Conservation (phyloP, 176 grass and related monocot genomes). For the Zoysia pacifica region DNA sequence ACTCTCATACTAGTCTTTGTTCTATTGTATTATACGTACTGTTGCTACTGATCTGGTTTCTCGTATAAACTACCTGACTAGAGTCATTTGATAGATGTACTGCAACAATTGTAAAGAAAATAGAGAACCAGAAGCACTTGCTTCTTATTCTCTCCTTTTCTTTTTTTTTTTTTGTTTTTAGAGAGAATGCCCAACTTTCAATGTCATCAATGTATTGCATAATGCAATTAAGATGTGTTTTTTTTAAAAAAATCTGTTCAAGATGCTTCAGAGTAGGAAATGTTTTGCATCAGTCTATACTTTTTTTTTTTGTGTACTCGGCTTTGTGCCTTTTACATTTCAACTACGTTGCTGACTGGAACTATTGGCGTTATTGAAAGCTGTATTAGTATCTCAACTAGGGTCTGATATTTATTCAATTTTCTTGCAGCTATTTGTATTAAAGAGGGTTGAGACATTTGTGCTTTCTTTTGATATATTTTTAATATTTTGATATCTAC, state of each 20-base stretch:
- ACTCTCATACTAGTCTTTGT: constrained; percentile 29
- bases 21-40: constrained; percentile 41
- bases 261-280: neutral
- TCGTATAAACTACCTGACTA: constrained; percentile 36
- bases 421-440: too few relatives aligned
- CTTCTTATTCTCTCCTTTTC: neutral
- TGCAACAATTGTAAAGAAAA: constrained; percentile 60
- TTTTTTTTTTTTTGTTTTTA: constrained; percentile 24
- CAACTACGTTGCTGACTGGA: too few relatives aligned
- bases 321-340: neutral
- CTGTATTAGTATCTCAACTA: too few relatives aligned
- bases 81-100: constrained; percentile 24
- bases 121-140: constrained; percentile 36
- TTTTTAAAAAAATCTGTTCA: neutral
- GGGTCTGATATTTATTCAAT: too few relatives aligned
- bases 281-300: neutral
- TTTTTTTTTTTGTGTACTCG: neutral
- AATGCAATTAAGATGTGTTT: constrained; percentile 10
- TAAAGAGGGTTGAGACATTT: too few relatives aligned
- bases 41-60: constrained; percentile 50
- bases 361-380: too few relatives aligned
- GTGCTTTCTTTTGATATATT: too few relatives aligned
- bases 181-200: constrained; percentile 26
- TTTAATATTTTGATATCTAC: too few relatives aligned
- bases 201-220: constrained; percentile 33